Conservation (phyloP, 306 rosid species). For the Chamaecrista fasciculata region DNA sequence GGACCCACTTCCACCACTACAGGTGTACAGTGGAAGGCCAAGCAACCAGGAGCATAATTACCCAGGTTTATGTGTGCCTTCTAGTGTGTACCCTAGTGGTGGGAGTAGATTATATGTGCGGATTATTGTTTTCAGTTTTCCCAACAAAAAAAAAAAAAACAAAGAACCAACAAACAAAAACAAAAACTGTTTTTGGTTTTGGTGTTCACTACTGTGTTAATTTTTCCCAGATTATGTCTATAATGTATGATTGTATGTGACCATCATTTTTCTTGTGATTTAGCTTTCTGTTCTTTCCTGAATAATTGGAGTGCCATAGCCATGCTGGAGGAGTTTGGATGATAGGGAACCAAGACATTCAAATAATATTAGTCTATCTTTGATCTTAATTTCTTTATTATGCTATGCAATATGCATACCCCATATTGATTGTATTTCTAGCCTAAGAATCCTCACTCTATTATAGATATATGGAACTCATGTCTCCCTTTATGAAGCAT, state of each 20-base stretch:
- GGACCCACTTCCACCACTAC: too few species aligned
- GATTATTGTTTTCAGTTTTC: not conserved
- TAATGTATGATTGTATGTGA: not conserved
- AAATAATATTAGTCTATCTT: not conserved
- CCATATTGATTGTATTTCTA: not conserved
- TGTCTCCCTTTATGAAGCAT: too few species aligned
- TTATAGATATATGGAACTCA: not conserved
- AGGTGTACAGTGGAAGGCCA: too few species aligned
- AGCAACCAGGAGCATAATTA: too few species aligned
- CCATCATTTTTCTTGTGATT: not conserved
- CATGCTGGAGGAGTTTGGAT: not conserved
- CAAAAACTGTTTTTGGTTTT: not conserved
- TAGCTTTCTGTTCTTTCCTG: slow-evolving; percentile 14
- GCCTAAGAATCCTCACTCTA: not conserved
- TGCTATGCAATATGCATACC: not conserved
- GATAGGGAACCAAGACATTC: not conserved
- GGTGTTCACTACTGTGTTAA: not conserved
- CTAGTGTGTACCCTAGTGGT: too few species aligned
- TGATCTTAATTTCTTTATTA: not conserved
- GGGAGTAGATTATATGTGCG: too few species aligned
- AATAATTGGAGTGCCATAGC: not conserved
- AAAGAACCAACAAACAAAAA: too few species aligned
- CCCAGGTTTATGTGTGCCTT: too few species aligned
- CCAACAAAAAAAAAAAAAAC: not conserved
- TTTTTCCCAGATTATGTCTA: not conserved